These are phyloP conservation scores for Coemansia sp. DNA, from an alignment of 192 early-diverging fungal species.

Conservation along the genomic window DNA sequence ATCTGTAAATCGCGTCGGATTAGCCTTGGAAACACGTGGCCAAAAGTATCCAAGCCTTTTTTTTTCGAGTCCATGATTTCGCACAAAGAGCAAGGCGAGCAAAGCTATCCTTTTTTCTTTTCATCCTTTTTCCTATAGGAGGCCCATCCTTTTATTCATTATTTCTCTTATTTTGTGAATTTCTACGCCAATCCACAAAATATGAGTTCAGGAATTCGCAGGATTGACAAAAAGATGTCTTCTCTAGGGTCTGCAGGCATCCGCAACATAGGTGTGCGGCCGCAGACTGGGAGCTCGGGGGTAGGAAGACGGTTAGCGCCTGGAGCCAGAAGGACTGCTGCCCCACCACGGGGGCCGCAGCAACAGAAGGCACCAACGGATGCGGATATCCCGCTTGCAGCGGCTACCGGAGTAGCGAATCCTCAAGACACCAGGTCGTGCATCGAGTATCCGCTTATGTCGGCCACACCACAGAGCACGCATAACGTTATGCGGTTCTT, in stretches of 20 bases:
- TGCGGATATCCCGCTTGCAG: conserved; percentile 29
- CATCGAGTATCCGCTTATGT: conserved; percentile 65
- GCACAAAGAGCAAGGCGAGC: not conserved
- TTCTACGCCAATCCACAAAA: not conserved
- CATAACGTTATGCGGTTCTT: conserved; percentile 71
- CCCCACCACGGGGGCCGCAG: not conserved
- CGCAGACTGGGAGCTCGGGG: not conserved
- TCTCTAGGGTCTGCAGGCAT: conserved; percentile 21
- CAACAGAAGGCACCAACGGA: not conserved
- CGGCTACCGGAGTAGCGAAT: conserved; percentile 7
- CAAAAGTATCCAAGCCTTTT: not conserved
- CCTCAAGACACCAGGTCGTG: conserved; percentile 22
- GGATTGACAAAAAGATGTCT: conserved; percentile 8
- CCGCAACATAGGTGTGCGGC: conserved; percentile 14
- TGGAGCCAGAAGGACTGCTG: not conserved
- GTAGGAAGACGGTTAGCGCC: not conserved
- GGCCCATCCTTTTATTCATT: not conserved
- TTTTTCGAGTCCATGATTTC: not conserved
- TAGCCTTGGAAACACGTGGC: not conserved
- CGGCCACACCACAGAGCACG: conserved; percentile 54
- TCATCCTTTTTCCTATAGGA: not conserved
- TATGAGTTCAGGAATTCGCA: conserved; percentile 41
- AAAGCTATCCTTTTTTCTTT: not conserved
- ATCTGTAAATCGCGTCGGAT: not conserved
- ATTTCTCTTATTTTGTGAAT: not conserved